Base-by-base conservation (phyloP, 1,139 yeast species). In the Taphrina sp. region DNA sequence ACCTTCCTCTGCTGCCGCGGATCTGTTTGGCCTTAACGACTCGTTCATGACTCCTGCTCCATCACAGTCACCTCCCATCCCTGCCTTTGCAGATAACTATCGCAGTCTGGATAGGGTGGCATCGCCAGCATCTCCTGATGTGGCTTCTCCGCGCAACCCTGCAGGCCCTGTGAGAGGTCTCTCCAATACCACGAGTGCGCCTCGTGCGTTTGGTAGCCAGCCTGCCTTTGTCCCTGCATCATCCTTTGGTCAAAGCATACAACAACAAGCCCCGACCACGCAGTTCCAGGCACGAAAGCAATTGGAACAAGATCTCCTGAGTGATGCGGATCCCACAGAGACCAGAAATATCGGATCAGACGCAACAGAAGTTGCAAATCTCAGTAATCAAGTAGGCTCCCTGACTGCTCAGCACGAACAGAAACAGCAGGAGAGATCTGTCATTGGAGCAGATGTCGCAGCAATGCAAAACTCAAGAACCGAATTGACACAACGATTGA, bases 291-390 rank as follows among this genome's bases (percentile, higher is more conserved):
- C 3, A 5, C 35, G 24, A 12, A 34, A 19, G 23, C 39, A 34
- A 10, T 2, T 39, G 24, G 34, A 45, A 28, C 38, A 41, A 12
- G 63, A 58, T 52, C 43, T 59, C 12, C 44, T 60, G 28, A 54
- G 47, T 24, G 43, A 46, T 41, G 24, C 55, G 23, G 47, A 43
- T 33, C 49, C 60, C 31, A 44, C 35, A 5, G 47, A 43, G 17
- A 8, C 33, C 24, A 81, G 82, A 23, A 82, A 84, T 65, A 73
- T 88, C 49, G 82, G 95, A 0, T 80, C 80, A 61, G 90, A 95
- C 2, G 82, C 94, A 14, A 80, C 92, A 2, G 96, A 88, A 63
- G 77, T 87, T 68, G 96, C 95, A 16, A 88, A 90, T 64, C 76
- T 85, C 47, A 85, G 95, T 1, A 87, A 84, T 65, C 96, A 90